Evolutionary conservation across 2,329 filamentous ascomycete genomes (phyloP), one percentile per base, ranked within the genome.

Genomic region (Fusarium stilboides): DNA sequence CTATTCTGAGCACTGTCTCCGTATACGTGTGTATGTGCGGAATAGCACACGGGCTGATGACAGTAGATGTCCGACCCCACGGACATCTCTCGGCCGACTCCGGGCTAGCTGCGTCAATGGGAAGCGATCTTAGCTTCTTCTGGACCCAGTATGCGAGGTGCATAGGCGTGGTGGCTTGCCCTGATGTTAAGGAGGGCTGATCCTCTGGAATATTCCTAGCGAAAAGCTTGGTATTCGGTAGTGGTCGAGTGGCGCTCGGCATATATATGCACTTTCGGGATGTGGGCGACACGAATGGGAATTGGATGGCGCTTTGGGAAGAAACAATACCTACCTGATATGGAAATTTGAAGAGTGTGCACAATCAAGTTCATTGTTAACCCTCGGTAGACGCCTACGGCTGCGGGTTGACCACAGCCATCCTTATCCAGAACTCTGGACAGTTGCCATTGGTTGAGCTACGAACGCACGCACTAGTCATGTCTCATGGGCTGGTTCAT

Each of bases 181-280:
- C 46, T 39, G 53, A 36, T 24, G 34, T 28, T 33, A 26, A 31
- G 28, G 44, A 57, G 39, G n/a, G 19, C 37, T 43, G 46, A 31
- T 31, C 37, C 44, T 40, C 42, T 67, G 66, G 67, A 60, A 69
- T 31, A 42, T 50, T 62, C 68, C 62, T 53, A 67, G 57, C 42
- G 20, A 31, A 63, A 70, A 64, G 66, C 52, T 70, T 69, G 57
- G 53, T 55, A 45, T 31, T 60, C 62, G 62, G 62, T 65, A 65
- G 62, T 65, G 60, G 52, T 40, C 57, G 15, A n/a, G 61, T 65
- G 53, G 60, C 60, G 62, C 20, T 40, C 62, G 62, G 62, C 60
- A 65, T 37, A 37, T 46, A 22, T 4, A 34, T 44, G 43, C 37
- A 49, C 43, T 26, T 31, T 12, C 28, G 28, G 28, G 43, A 49